Evolutionary conservation across 192 early-diverging fungal genomes (phyloP), one percentile per base, ranked within the genome.

Genomic region (Haplosporangium gracile): DNA sequence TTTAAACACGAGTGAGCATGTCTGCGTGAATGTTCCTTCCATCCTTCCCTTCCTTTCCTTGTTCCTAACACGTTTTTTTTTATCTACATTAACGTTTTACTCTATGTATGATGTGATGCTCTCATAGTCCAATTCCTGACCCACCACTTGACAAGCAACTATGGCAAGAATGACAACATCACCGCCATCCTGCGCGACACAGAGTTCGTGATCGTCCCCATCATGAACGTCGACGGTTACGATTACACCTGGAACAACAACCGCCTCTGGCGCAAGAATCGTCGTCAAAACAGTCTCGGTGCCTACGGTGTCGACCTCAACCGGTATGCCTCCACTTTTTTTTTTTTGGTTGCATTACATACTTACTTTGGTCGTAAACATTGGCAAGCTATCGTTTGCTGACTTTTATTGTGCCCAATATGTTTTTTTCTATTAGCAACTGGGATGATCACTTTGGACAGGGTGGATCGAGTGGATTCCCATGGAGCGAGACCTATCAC

Each of bases 191-290:
- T 92, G 49, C 88, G 89, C 34, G 55, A 81, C 32, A 88, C 85
- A 32, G 91, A 93, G 79, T 88, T 92, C 29, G 81, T 91, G 18
- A 87, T 93, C 71, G 89, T 92, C 1, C 93, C 93, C 2, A 70
- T 92, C 74, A 89, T 92, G 81, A 93, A 93, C 85, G 65, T 91
- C 32, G 93, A 93, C 77, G 93, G 93, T 5, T 92, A 92, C 76
- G 85, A 88, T n/a, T 91, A 90, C 79, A 88, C 91, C 13, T 90
- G 90, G 83, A 78, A 34, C 29, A 80, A 70, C 16, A 83, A 88
- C 70, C 86, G 91, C 38, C 81, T 92, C 51, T 93, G 93, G 93
- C 88, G 93, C 70, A 93, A 93, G 85, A 93, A 92, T 87, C 82
- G 93, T 36, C 68, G 88, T 18, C 72, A 74, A 43, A 71, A 68